phyloP scores from a whole-genome alignment of 805 yeast species.

The Kuraishia hungarica region DNA sequence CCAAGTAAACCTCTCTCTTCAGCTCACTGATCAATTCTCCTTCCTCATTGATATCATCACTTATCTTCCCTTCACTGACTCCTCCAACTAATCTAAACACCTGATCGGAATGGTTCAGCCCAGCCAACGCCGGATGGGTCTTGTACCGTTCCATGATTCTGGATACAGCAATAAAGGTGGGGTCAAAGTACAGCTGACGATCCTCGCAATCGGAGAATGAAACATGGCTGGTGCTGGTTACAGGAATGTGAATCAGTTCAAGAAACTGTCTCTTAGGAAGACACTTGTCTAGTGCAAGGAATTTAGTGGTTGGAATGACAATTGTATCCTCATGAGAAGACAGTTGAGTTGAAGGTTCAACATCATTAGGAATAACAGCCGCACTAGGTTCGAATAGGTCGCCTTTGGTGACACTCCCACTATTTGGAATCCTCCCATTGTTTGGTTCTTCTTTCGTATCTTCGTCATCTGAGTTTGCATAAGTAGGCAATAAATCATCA shows the following conservation, averaged over 20 bases:
- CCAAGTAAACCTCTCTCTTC: conserved; percentile 6
- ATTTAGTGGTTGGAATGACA: conserved; percentile 29
- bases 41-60: conserved; percentile 10
- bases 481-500: neutral
- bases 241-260: conserved; percentile 38
- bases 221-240: conserved; percentile 13
- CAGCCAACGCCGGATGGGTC: conserved; percentile 1
- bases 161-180: conserved; percentile 18
- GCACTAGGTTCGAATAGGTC: neutral
- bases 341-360: neutral
- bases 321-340: neutral
- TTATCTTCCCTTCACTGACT: conserved; percentile 1
- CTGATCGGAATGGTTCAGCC: neutral
- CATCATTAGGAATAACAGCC: neutral
- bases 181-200: conserved; percentile 25
- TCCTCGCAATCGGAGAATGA: conserved; percentile 5
- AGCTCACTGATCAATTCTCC: conserved; percentile 8
- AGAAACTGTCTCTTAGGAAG: conserved; percentile 54
- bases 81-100: neutral
- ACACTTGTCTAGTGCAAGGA: conserved; percentile 83
- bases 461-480: conserved; percentile 2
- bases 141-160: conserved; percentile 10
- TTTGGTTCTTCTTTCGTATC: conserved; percentile 5
- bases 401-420: neutral
- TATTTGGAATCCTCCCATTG: neutral